phyloP scores from a whole-genome alignment of 805 yeast species.

The Suhomyces kilbournensis region DNA sequence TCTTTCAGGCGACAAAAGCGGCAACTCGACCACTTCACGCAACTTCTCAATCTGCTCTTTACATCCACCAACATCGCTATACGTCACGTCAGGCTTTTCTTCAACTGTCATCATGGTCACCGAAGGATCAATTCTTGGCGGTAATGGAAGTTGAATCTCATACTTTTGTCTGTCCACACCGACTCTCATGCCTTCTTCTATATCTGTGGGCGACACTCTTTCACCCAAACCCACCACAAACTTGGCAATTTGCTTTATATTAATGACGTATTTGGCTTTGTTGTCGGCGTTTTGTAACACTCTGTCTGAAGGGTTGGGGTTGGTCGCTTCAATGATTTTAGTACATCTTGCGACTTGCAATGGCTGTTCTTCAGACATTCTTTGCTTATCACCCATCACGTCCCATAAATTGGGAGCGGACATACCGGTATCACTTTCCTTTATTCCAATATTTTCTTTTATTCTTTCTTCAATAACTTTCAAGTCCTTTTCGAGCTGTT shows the following conservation, averaged over 20 bases:
- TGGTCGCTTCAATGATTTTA: slow-evolving; percentile 75
- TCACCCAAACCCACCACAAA: slow-evolving; percentile 96
- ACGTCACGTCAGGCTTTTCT: slow-evolving; percentile 98
- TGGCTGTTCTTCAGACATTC: slow-evolving; percentile 92
- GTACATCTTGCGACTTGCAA: slow-evolving; percentile 98
- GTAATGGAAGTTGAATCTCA: slow-evolving; percentile 94
- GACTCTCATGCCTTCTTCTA: slow-evolving; percentile 99
- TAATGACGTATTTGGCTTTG: slow-evolving; percentile 89
- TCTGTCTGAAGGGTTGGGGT: slow-evolving; percentile 32
- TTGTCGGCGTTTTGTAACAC: slow-evolving; percentile 63
- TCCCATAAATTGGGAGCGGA: slow-evolving; percentile 98
- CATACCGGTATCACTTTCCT: slow-evolving; percentile 96
- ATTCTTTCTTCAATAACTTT: slow-evolving; percentile 80
- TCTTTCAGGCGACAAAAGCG: slow-evolving; percentile 91
- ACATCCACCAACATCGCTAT: slow-evolving; percentile 97
- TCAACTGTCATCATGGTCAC: slow-evolving; percentile 99
- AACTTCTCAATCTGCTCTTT: slow-evolving; percentile 97
- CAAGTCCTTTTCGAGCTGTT: slow-evolving; percentile 81
- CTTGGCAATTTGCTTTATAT: slow-evolving; percentile 96
- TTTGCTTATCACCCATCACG: slow-evolving; percentile 90
- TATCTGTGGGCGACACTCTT: slow-evolving; percentile 96
- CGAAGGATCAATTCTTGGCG: slow-evolving; percentile 95
- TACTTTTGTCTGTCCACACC: slow-evolving; percentile 98
- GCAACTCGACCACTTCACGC: slow-evolving; percentile 94
- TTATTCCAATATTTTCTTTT: slow-evolving; percentile 90